These are phyloP conservation scores for Candida glucosophila DNA, from an alignment of 1,139 yeast genomes.

Conservation along the genomic window DNA sequence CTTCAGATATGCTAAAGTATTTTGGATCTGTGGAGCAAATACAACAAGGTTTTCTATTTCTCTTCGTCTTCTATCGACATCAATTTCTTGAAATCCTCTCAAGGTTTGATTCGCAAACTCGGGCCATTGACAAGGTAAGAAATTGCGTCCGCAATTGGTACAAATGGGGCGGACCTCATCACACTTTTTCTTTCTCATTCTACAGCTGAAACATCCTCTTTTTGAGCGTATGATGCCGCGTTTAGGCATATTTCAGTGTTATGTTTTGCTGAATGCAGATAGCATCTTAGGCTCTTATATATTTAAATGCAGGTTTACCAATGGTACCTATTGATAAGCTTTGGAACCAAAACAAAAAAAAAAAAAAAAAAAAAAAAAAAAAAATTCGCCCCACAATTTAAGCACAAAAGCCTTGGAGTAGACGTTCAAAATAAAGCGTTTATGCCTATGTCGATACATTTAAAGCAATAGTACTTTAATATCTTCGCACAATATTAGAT, in stretches of 20 bases:
- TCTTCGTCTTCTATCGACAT: neutral
- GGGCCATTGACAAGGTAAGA: neutral
- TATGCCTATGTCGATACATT: too few species aligned
- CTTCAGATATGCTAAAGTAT: neutral
- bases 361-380: too few species aligned
- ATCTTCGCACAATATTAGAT: too few species aligned
- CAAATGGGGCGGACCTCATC: neutral
- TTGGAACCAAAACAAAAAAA: too few species aligned
- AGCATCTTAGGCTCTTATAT: too few species aligned
- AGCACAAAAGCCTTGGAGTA: too few species aligned
- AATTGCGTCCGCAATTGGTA: neutral
- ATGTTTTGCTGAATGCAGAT: neutral
- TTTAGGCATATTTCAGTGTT: neutral
- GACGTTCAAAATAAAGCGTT: too few species aligned
- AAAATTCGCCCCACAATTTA: too few species aligned
- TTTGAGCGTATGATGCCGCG: neutral
- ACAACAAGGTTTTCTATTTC: neutral
- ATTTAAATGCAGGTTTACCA: too few species aligned
- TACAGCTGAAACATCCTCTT: constrained; percentile 1
- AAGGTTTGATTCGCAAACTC: neutral
- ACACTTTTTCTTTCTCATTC: constrained; percentile 1
- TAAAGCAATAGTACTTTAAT: too few species aligned
- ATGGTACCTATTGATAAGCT: too few species aligned
- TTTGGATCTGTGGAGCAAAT: too few species aligned
- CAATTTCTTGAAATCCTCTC: neutral